Evolutionary conservation across 1,284 basidiomycete genomes (phyloP), one percentile per base, ranked within the genome.

Genomic region (Moesziomyces sp.): DNA sequence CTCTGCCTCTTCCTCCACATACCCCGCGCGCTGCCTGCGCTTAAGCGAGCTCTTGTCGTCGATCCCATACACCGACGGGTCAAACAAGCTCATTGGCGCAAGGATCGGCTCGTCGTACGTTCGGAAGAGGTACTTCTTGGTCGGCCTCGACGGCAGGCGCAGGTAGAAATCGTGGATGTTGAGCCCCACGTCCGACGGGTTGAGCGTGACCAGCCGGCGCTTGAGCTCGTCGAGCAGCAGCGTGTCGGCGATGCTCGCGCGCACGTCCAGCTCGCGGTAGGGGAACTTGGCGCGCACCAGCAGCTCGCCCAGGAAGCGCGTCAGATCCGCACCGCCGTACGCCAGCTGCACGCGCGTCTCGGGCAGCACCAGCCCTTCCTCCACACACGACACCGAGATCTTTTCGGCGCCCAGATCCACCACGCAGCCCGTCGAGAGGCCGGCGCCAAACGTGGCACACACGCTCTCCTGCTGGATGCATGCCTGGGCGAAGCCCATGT

Each of bases 71-170:
- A 97, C 90, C 23, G 92, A 89, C 16, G 96, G 94, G 75, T 96
- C 93, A 76, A 99, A 99, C 46, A 97, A 87, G 78, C 75, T 93
- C 90, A 97, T 93, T 1, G 96, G 93, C 0, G 94, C 94, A 40
- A 99, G 87, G 61, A 98, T 95, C 58, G 93, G 91, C 86, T 99
- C 97, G 83, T 99, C 97, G 82, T 98, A 99, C 5, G 92, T 91
- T 30, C 94, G 89, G 58, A 98, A 86, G 24, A 90, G 90, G 84
- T 95, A 99, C 85, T 97, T 97, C 80, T 91, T 88, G 3, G 94
- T 92, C 18, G 90, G 86, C 63, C 89, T 88, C 28, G 89, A 89
- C 2, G 94, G 92, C 58, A 89, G 86, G 24, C 95, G 88, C 34
- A 83, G 65, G 45, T 76, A 63, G 77, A 98, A 95, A 82, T 97